Conservation (phyloP, 2,329 filamentous ascomycete species). For the Claviceps cyperi region DNA sequence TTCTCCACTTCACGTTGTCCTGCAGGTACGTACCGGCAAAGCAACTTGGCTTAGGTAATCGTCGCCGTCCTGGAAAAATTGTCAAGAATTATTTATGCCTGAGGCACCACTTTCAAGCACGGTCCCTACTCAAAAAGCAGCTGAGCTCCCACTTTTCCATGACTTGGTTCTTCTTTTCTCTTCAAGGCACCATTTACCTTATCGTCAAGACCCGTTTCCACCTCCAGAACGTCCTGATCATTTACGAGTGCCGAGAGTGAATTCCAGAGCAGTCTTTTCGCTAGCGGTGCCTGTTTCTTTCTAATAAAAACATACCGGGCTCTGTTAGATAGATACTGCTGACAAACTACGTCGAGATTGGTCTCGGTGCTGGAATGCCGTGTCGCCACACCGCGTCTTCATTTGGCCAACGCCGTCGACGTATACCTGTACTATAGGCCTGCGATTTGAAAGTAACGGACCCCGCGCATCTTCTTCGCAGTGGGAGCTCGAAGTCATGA, state of each 20-base stretch:
- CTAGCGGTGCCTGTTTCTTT: slow-evolving; percentile 78
- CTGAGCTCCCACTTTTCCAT: slow-evolving; percentile 2
- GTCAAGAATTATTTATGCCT: slow-evolving; percentile 8
- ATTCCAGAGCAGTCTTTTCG: slow-evolving; percentile 69
- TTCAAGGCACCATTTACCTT: slow-evolving; percentile 71
- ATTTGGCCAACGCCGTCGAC: too few species aligned
- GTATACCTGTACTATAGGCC: too few species aligned
- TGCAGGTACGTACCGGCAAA: background rate
- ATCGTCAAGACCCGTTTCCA: slow-evolving; percentile 69
- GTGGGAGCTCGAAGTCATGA: too few species aligned
- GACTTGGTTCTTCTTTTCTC: background rate
- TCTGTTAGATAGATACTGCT: slow-evolving; percentile 96
- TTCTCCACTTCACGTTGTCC: background rate
- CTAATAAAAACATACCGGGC: slow-evolving; percentile 45
- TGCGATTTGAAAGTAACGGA: too few species aligned
- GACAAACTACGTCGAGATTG: slow-evolving; percentile 34
- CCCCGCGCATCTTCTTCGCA: too few species aligned
- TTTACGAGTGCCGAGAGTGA: slow-evolving; percentile 78
- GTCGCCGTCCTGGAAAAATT: too few species aligned
- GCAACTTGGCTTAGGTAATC: background rate
- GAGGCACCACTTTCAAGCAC: slow-evolving; percentile 11
- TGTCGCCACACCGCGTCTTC: too few species aligned
- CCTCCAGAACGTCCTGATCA: slow-evolving; percentile 74
- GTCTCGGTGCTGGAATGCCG: too few species aligned
- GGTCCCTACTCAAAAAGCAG: slow-evolving; percentile 7